Evolutionary conservation across 2,329 filamentous ascomycete genomes (phyloP).

Genomic region (Claviceps purpurea): DNA sequence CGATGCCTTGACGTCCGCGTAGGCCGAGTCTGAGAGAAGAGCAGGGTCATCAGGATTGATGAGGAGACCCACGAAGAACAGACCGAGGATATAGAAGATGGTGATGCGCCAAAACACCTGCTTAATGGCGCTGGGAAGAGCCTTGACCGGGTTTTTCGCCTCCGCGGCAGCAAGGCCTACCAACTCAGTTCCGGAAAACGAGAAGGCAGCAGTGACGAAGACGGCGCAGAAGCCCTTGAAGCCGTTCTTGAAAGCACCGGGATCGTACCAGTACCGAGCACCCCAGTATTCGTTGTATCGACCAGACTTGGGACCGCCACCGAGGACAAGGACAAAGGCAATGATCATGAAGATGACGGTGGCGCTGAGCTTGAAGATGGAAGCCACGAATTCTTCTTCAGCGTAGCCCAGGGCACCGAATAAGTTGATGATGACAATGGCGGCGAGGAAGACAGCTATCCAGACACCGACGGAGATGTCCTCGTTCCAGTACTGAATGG

Average conservation of each 20-base stretch:
- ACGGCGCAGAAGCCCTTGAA: constrained; percentile 63
- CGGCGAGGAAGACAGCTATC: constrained; percentile 36
- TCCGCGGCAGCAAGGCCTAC: constrained; percentile 35
- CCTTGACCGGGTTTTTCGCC: constrained; percentile 53
- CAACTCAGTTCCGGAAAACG: constrained; percentile 60
- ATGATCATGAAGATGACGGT: constrained; percentile 47
- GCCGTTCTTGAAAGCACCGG: constrained; percentile 52
- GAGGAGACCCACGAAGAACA: constrained; percentile 38
- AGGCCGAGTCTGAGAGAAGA: constrained; percentile 32
- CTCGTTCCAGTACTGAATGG: constrained; percentile 35
- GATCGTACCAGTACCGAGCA: constrained; percentile 34
- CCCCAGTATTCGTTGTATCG: constrained; percentile 34
- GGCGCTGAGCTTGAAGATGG: constrained; percentile 38
- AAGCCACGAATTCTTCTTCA: constrained; percentile 40
- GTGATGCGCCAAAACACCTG: constrained; percentile 54
- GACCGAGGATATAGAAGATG: constrained; percentile 39
- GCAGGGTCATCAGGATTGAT: constrained; percentile 30
- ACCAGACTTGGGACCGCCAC: constrained; percentile 42
- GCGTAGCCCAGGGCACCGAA: constrained; percentile 36
- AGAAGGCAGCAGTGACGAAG: constrained; percentile 60
- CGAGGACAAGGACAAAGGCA: constrained; percentile 43
- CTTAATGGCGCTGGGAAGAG: constrained; percentile 70
- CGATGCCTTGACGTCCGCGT: constrained; percentile 26
- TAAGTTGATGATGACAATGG: constrained; percentile 33
- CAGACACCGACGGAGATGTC: constrained; percentile 32